Evolutionary conservation across 805 yeast species (phyloP).

Genomic region (Ogataea angusta): DNA sequence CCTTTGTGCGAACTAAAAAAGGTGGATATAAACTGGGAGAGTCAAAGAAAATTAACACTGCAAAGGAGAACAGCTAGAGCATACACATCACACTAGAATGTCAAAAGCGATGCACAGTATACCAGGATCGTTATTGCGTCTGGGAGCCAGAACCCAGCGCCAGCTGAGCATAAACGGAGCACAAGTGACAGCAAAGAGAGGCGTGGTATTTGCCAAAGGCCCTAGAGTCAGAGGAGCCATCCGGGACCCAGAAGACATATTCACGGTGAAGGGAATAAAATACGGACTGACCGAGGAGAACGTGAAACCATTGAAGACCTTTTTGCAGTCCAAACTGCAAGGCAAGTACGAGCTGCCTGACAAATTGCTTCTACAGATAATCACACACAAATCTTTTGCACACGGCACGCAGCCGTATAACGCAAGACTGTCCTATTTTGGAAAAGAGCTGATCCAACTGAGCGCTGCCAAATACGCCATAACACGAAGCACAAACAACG

Average conservation of each 20-base stretch:
- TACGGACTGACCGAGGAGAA: slow-evolving; percentile 54
- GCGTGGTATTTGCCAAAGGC: slow-evolving; percentile 43
- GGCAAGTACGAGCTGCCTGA: slow-evolving; percentile 55
- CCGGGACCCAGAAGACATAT: slow-evolving; percentile 62
- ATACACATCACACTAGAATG: not conserved
- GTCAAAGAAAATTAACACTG: not conserved
- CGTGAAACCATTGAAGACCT: slow-evolving; percentile 45
- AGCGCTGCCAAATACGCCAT: slow-evolving; percentile 43
- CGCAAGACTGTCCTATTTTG: slow-evolving; percentile 76
- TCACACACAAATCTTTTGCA: slow-evolving; percentile 93
- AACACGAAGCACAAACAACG: slow-evolving; percentile 22
- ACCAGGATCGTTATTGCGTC: slow-evolving; percentile 2
- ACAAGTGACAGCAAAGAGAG: slow-evolving; percentile 17
- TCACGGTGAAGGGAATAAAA: slow-evolving; percentile 47
- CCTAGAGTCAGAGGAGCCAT: slow-evolving; percentile 67
- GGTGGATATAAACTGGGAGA: not conserved
- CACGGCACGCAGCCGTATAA: slow-evolving; percentile 88
- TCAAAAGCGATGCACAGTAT: not conserved
- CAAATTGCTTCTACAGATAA: slow-evolving; percentile 66
- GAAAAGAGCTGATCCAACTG: slow-evolving; percentile 57
- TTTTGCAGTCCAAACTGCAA: slow-evolving; percentile 33
- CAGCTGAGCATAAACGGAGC: not conserved
- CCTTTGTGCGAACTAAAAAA: slow-evolving; percentile 3
- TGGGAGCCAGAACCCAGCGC: slow-evolving; percentile 1
- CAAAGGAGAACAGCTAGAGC: too few species aligned